Evolutionary conservation across 768 basidiomycete species (phyloP), one percentile per base, ranked within the genome.

Genomic region (Boletus edulis): DNA sequence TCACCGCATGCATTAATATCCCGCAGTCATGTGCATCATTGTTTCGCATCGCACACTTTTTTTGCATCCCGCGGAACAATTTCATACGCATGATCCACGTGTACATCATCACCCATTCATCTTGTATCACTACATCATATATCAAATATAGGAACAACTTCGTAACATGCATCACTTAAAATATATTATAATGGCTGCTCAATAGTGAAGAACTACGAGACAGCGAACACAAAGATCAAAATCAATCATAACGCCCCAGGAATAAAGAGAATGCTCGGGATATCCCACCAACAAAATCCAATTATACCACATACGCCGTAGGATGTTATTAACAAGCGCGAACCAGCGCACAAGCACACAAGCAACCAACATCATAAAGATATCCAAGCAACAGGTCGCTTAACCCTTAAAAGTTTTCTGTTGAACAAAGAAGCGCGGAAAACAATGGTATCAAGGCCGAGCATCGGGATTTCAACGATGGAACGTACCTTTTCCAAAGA

Each of bases 401-500:
- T 15, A 10, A 10, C 27, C 41, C 20, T 52, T 39, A 67, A 46
- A 67, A 67, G 38, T 67, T 67, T 20, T 67, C 66, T 67, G 56
- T 54, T 24, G 11, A 29, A 32, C 18, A 48, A 47, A 5, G n/a
- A 20, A 17, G 7, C 50, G 10, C 27, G 5, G 2, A 42, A 11
- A 57, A 54, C 13, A 4, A 40, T 29, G 20, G 0, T 34, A 51
- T 66, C 17, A 68, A 49, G 1, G 13, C 46, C 12, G 6, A 27
- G 22, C 27, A 7, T 50, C 35, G 11, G 29, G 9, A 38, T 34
- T 8, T 11, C 7, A 13, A 51, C 32, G 32, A 54, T 32, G 29
- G 14, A 45, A 68, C 83, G 37, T 58, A 87, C 88, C 93, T 72
- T 95, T 95, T 45, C 92, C 91, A 59, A 87, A 96, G 80, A 89